Base-by-base conservation (phyloP, 2,329 filamentous ascomycete species). In the Lanzia echinophila region DNA sequence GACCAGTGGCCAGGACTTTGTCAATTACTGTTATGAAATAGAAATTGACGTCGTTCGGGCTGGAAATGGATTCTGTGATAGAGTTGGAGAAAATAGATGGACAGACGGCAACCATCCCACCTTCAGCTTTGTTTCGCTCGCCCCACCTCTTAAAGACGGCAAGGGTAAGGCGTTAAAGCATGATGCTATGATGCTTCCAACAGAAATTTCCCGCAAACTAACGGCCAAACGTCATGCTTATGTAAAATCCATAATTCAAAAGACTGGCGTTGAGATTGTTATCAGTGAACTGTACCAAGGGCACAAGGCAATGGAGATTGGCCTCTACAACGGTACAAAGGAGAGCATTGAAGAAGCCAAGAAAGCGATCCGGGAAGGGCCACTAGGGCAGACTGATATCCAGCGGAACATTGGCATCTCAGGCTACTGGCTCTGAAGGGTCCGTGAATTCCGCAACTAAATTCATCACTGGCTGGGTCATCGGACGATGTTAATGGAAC, bases 161-260 rank as follows among this genome's bases (percentile, higher is more conserved):
- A 50, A 13, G n/a, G 38, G 24, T 0, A 33, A 50, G 2, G 2
- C 2, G 2, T 13, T 42, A 1, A 17, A 34, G 6, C 38, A 50
- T 20, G 47, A 50, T 8, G 22, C 38, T 0, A 33, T 50, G 4
- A 12, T 31, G 7, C 22, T 50, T 20, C 47, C 47, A 11, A 41
- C 4, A 11, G 4, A 49, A 17, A 12, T 31, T 2, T 7, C 41
- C 12, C 22, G 36, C 0, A 49, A 32, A 0, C 20, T 41, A 10
- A 41, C 17, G 0, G 38, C 31, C 7, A 22, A 24, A 1, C 3
- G 20, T 17, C 20, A 13, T 6, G 17, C 36, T 3, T 41, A 39
- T 1, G 15, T 49, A 0, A 19, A 0, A 0, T 12, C 38, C 0
- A 19, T 49, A 3, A 22, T n/a, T 0, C 3, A 13, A 5, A 38